Base-by-base conservation (phyloP, 805 yeast species). In the Saccharomyces jurei region DNA sequence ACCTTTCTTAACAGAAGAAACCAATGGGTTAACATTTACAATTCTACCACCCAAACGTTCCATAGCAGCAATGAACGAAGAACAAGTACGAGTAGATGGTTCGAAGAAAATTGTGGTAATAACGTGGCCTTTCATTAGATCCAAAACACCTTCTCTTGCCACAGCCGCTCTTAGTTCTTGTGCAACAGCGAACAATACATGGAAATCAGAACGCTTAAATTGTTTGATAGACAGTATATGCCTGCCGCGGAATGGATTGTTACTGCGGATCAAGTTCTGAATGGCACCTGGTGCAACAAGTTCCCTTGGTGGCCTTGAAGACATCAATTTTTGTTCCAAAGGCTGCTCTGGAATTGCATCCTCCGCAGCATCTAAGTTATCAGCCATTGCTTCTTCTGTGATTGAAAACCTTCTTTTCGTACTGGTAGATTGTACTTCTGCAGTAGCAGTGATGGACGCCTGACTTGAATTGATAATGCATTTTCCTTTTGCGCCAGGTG, bases 21-120 rank as follows among this genome's bases (percentile, higher is more conserved):
- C 80, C 60, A 81, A 83, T 57, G 94, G 87, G 58, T 87, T 80
- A 60, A 94, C 87, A 53, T 95, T 81, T 62, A 95, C 87, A 63
- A 90, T 96, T 74, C 96, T 83, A 69, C 99, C 99, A 72, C 99
- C 99, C 65, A 94, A 80, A 77, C 99, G 87, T 79, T 94, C 98
- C 99, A 94, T 94, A 57, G 99, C 99, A 64, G 97, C 97, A 71
- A 94, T 96, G 71, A 95, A 95, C 1, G 98, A 94, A 25, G 97
- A 84, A 21, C 95, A 83, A 32, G 99, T 94, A 75, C 99, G 83
- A 44, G 99, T 95, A 5, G 97, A 89, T 63, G 99, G 99, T 77
- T 94, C 99, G 73, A 90, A 94, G 78, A 94, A 94, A 78, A 94
- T 85, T 10, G 98, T 95, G 50, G 97, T 89, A 66, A 94, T 78